A percentile compares a stretch with the other conserved stretches of the same genome.
Evolutionary conservation across 1,284 basidiomycete species (phyloP).

Genomic region (Trichosporon faecale): DNA sequence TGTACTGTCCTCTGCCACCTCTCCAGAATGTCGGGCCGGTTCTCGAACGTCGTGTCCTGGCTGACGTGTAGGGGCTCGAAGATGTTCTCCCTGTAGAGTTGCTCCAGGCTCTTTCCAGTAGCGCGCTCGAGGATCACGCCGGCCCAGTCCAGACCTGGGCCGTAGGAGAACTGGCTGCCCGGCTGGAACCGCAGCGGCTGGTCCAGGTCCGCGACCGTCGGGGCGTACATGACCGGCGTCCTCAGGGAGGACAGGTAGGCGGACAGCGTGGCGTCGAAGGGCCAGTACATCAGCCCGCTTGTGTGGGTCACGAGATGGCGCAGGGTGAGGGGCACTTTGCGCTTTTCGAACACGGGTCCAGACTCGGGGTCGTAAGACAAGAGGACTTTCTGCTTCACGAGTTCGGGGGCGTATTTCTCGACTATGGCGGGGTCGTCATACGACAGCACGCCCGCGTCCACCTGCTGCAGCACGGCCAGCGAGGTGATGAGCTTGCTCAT

Average conservation of each 20-base stretch:
- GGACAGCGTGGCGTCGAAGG: background rate
- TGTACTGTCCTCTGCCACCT: background rate
- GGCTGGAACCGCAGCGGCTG: slow-evolving; percentile 39
- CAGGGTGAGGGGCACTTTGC: slow-evolving; percentile 35
- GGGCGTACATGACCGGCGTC: background rate
- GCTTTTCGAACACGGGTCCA: slow-evolving; percentile 18
- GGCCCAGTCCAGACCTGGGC: slow-evolving; percentile 44
- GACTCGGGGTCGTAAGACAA: slow-evolving; percentile 21
- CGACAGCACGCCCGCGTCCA: slow-evolving; percentile 37
- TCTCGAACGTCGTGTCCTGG: background rate
- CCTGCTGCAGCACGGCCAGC: slow-evolving; percentile 9
- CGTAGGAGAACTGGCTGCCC: slow-evolving; percentile 35
- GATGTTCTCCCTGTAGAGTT: background rate
- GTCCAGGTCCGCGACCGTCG: slow-evolving; percentile 16
- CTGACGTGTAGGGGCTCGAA: background rate
- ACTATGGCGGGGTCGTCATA: slow-evolving; percentile 32
- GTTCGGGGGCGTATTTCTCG: slow-evolving; percentile 37
- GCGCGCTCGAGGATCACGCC: slow-evolving; percentile 37
- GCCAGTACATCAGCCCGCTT: slow-evolving; percentile 15
- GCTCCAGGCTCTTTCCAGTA: background rate
- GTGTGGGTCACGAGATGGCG: slow-evolving; percentile 41
- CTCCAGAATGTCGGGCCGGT: background rate
- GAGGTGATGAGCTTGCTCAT: slow-evolving; percentile 36
- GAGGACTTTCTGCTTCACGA: slow-evolving; percentile 32
- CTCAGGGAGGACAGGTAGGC: background rate